Evolutionary conservation across 2,329 filamentous ascomycete genomes (phyloP), one percentile per base, ranked within the genome.

Genomic region (Fusarium sp.): DNA sequence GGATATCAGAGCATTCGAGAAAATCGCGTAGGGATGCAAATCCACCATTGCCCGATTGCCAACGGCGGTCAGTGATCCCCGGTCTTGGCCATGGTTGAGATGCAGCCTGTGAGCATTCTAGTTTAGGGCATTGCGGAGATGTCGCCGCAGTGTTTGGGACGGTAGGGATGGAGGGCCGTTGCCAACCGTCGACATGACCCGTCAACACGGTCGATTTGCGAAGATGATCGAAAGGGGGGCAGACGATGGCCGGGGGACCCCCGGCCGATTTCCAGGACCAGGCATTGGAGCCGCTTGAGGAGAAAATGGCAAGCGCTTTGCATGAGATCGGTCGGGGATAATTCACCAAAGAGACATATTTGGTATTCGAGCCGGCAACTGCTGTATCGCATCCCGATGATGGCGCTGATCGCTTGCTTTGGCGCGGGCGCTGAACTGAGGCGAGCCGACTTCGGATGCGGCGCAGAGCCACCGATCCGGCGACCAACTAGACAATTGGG

Each of bases 291-390:
- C 58, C 58, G 52, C 30, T 59, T 59, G 57, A 64, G 30, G 56
- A 69, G 63, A 65, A 54, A 54, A 45, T 63, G 67, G 66, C 59
- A 68, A 65, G 47, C 67, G 62, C 50, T 54, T 61, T 76, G 70
- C 73, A 76, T 76, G 73, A 78, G 70, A 78, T 70, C 68, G 69
- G 69, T 75, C 67, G 61, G 71, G 68, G 63, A 73, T 70, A 64
- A 52, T 67, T 67, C 50, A 76, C 64, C 43, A 71, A 73, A 75
- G 56, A 66, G 71, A 63, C 69, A 67, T 47, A 77, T 76, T 63
- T 54, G 71, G 68, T 60, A 61, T 65, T 50, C 61, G 59, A 57
- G 67, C 69, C 73, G 66, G 70, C 37, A 74, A 64, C 73, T 71
- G 67, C 66, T 70, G 65, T 74, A 67, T 74, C 71, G 68, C 70